Base-by-base conservation (phyloP, 1,284 basidiomycete species). In the Austroboletus niveus region DNA sequence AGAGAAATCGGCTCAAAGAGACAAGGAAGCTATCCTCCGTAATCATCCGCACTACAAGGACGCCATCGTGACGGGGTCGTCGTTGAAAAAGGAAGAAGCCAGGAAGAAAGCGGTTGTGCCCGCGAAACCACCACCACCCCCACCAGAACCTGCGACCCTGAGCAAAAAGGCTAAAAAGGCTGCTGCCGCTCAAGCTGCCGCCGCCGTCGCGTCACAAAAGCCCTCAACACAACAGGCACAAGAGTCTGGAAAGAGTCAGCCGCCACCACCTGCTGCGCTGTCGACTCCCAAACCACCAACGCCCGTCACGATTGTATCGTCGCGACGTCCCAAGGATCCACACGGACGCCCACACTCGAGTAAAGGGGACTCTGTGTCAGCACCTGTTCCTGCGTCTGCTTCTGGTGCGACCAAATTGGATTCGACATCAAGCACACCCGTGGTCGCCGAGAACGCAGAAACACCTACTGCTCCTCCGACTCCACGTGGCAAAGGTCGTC, bases 21-120 rank as follows among this genome's bases (percentile, higher is more conserved):
- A 89, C 62, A 87, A 82, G 61, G 85, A 86, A 55, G 73, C 81
- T 17, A 85, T 85, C 56, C 72, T 83, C 29, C 81, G 84, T 34
- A 85, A 80, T 49, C 84, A 87, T 30, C 77, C 84, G 0, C 85
- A 86, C 64, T 86, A 86, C 69, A 81, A 82, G 59, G 82, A 83
- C 30, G 63, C 66, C 45, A 57, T 57, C 11, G 62, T 60, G 51
- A 54, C 62, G 10, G 57, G 58, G 24, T 39, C 62, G 6, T 52
- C 56, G 7, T 57, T 65, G 17, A 77, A 77, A 61, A 80, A 77
- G 58, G 77, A 79, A n/a, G 80, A 80, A 2, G 64, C 64, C 43
- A 82, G 80, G 72, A 81, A 81, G 72, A 77, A 77, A 2, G 53
- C 52, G 6, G 52, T 50, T 5, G 46, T 1, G 32, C 41, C 41